phyloP scores from a whole-genome alignment of 306 rosid species.

The Senna tora region DNA sequence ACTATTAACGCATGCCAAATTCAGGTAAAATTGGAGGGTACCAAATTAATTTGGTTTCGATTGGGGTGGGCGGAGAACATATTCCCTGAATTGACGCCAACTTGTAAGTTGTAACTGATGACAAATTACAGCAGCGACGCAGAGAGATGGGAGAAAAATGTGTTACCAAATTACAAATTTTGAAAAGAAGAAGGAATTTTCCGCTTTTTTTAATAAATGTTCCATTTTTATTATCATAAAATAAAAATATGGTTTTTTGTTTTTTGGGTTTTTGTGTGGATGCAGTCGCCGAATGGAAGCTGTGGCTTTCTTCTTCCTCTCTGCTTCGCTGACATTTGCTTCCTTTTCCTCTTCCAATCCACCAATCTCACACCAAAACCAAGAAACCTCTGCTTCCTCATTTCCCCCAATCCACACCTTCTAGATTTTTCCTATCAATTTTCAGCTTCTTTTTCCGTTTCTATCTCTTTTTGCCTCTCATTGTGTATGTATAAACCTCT shows the following conservation, averaged over 20 bases:
- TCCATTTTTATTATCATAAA: not conserved
- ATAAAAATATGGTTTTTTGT: not conserved
- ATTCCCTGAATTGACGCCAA: not conserved
- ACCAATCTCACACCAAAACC: constrained; percentile 16
- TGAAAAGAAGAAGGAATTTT: not conserved
- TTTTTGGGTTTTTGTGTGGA: constrained; percentile 60
- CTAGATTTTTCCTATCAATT: constrained; percentile 26
- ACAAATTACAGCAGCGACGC: not conserved
- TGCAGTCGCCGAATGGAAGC: constrained; percentile 57
- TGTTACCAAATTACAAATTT: not conserved
- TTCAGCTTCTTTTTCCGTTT: not conserved
- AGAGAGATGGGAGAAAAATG: not conserved
- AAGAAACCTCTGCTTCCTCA: constrained; percentile 39
- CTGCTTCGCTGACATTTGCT: constrained; percentile 42
- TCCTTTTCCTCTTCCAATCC: constrained; percentile 44
- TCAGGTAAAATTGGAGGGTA: no score
- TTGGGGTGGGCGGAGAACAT: no score
- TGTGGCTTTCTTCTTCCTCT: constrained; percentile 57
- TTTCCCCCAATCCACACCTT: constrained; percentile 30
- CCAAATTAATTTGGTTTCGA: no score
- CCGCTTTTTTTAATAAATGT: not conserved
- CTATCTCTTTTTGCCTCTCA: constrained; percentile 29
- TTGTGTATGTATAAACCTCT: constrained; percentile 33
- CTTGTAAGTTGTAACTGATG: not conserved
- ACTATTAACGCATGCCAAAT: no score